phyloP scores from a whole-genome alignment of 805 yeast genomes.

The Yarrowia phangngaensis region DNA sequence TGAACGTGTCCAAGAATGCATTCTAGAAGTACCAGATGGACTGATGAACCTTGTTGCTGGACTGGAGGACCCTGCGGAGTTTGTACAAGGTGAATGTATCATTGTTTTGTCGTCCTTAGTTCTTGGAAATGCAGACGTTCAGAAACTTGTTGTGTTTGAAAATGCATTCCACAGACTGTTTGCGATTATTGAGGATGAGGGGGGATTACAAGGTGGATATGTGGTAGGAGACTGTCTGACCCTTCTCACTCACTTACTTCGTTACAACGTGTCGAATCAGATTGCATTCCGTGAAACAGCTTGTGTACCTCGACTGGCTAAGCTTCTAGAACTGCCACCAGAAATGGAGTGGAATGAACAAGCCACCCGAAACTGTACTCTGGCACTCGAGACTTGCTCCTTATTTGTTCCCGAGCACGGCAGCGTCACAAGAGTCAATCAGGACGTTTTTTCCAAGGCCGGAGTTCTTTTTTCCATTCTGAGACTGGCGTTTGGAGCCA shows the following conservation, averaged over 20 bases:
- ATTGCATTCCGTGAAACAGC: slow-evolving; percentile 81
- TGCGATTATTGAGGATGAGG: slow-evolving; percentile 76
- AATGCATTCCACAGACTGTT: slow-evolving; percentile 82
- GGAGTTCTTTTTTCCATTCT: slow-evolving; percentile 65
- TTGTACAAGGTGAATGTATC: slow-evolving; percentile 79
- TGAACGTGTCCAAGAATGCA: slow-evolving; percentile 63
- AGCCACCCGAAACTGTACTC: slow-evolving; percentile 59
- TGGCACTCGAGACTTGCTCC: slow-evolving; percentile 67
- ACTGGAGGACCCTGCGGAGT: slow-evolving; percentile 68
- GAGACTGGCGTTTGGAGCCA: slow-evolving; percentile 61
- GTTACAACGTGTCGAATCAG: slow-evolving; percentile 86
- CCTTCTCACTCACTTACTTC: slow-evolving; percentile 64
- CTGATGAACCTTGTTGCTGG: slow-evolving; percentile 49
- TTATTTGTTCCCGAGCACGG: slow-evolving; percentile 71
- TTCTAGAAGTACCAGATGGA: slow-evolving; percentile 57
- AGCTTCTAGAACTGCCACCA: slow-evolving; percentile 58
- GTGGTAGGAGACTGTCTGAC: slow-evolving; percentile 89
- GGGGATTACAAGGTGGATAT: slow-evolving; percentile 82
- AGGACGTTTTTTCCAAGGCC: slow-evolving; percentile 53
- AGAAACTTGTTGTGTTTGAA: slow-evolving; percentile 90
- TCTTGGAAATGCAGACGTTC: slow-evolving; percentile 77
- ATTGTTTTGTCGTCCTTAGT: slow-evolving; percentile 78
- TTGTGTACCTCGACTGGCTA: slow-evolving; percentile 62
- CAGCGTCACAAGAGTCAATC: slow-evolving; percentile 59
- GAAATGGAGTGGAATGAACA: slow-evolving; percentile 73